Evolutionary conservation across 352 stramenopile species (phyloP).

Genomic region (Phytopythium boreale): DNA sequence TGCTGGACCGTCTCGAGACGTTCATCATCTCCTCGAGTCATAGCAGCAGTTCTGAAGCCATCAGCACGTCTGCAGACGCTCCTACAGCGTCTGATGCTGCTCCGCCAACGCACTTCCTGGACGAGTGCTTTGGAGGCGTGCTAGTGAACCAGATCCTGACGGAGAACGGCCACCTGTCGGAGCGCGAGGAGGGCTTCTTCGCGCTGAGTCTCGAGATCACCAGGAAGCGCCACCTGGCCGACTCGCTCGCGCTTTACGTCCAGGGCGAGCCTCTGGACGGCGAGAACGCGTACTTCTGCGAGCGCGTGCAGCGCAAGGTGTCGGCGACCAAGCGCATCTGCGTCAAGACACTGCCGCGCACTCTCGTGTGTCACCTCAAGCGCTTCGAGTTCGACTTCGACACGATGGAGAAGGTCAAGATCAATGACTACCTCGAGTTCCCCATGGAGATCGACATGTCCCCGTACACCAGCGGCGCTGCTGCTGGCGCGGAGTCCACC

Average conservation of each 20-base stretch:
- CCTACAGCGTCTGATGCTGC: neutral
- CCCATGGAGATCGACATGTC: constrained; percentile 88
- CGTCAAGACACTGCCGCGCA: constrained; percentile 74
- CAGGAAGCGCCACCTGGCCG: constrained; percentile 56
- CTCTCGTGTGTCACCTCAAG: constrained; percentile 82
- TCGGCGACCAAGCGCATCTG: constrained; percentile 80
- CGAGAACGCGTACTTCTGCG: constrained; percentile 80
- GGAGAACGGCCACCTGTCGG: constrained; percentile 68
- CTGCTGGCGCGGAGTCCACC: neutral
- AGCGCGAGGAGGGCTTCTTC: constrained; percentile 85
- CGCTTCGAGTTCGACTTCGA: constrained; percentile 90
- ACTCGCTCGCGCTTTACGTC: constrained; percentile 70
- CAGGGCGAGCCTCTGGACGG: constrained; percentile 71
- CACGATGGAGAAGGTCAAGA: constrained; percentile 86
- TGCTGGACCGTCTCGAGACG: constrained; percentile 80
- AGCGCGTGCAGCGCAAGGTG: constrained; percentile 65
- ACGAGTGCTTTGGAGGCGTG: constrained; percentile 65
- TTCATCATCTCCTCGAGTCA: constrained; percentile 21
- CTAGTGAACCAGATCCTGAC: constrained; percentile 86
- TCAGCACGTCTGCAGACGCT: neutral
- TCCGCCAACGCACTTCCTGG: constrained; percentile 30
- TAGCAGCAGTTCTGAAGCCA: neutral
- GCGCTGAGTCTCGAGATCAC: constrained; percentile 78
- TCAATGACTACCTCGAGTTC: constrained; percentile 85
- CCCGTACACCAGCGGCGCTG: constrained; percentile 83